phyloP scores from a whole-genome alignment of 2,329 filamentous ascomycete species.

The Colletotrichum sansevieriae region DNA sequence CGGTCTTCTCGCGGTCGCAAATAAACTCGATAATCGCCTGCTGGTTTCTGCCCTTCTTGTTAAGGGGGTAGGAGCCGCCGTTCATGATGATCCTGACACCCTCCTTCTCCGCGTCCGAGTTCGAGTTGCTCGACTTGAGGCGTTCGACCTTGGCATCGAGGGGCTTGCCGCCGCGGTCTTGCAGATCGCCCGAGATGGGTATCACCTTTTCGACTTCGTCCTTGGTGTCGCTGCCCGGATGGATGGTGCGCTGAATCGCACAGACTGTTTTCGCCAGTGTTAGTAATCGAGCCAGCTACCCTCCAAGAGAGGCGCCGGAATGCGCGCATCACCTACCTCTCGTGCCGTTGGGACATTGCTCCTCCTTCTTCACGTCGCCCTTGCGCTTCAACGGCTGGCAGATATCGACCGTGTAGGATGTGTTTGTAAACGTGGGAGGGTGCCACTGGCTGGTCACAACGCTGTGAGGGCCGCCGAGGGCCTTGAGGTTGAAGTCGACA shows the following conservation, averaged over 20 bases:
- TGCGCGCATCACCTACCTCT: conserved; percentile 62
- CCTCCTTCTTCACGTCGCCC: conserved; percentile 65
- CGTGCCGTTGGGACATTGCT: conserved; percentile 77
- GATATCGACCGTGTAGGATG: conserved; percentile 85
- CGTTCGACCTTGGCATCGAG: conserved; percentile 76
- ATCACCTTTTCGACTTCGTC: conserved; percentile 69
- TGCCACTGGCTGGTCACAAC: conserved; percentile 71
- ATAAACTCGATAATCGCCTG: conserved; percentile 87
- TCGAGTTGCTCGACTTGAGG: conserved; percentile 74
- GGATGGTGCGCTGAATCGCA: conserved; percentile 74
- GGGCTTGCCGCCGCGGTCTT: conserved; percentile 66
- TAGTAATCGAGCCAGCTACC: conserved; percentile 10
- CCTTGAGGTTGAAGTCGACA: conserved; percentile 73
- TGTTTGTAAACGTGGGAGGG: conserved; percentile 72
- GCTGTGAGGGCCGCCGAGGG: conserved; percentile 76
- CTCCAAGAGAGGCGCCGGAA: background rate
- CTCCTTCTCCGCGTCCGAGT: conserved; percentile 75
- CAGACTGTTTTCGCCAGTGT: conserved; percentile 72
- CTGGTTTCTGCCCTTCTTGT: conserved; percentile 70
- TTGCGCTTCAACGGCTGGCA: conserved; percentile 76
- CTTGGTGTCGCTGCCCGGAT: conserved; percentile 55
- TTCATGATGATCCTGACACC: conserved; percentile 78
- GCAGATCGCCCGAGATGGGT: conserved; percentile 81
- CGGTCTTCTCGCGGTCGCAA: conserved; percentile 80
- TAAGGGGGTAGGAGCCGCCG: conserved; percentile 69